Evolutionary conservation across 306 rosid genomes (phyloP).

Genomic region (Vicia faba): DNA sequence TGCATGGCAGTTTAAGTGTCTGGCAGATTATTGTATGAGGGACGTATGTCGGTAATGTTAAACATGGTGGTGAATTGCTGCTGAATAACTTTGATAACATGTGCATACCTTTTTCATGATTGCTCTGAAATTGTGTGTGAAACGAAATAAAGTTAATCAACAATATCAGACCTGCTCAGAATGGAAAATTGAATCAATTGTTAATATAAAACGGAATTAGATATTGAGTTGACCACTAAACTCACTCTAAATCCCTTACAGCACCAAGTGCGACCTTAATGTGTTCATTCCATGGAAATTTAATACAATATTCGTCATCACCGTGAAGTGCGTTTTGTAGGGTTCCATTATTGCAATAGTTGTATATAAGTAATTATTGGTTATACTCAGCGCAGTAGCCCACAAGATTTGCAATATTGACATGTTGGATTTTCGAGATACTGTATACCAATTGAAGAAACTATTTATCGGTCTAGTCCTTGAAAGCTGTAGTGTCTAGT

Average conservation of each 20-base stretch:
- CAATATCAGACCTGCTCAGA: fast-evolving
- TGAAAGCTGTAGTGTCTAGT: slow-evolving; percentile 53
- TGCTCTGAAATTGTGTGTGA: no score
- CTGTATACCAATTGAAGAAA: slow-evolving; percentile 62
- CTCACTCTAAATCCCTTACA: slow-evolving; percentile 85
- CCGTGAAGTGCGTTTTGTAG: slow-evolving; percentile 76
- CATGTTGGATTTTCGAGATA: slow-evolving; percentile 61
- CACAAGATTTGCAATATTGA: slow-evolving; percentile 62
- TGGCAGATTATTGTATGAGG: no score
- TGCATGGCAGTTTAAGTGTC: no score
- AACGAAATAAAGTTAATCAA: no score
- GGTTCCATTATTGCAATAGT: slow-evolving; percentile 69
- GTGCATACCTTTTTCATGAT: no score
- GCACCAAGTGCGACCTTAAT: slow-evolving; percentile 71
- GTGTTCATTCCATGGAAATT: slow-evolving; percentile 70
- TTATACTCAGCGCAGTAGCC: slow-evolving; percentile 82
- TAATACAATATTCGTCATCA: slow-evolving; percentile 54
- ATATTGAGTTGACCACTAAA: slow-evolving; percentile 28
- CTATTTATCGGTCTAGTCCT: slow-evolving; percentile 56
- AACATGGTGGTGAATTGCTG: no score
- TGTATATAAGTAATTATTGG: slow-evolving; percentile 63
- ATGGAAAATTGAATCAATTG: no score
- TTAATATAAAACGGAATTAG: slow-evolving; percentile 1
- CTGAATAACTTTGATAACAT: no score
- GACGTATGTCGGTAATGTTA: no score